Evolutionary conservation across 768 basidiomycete species (phyloP), one percentile per base, ranked within the genome.

Genomic region (Russula earlei): DNA sequence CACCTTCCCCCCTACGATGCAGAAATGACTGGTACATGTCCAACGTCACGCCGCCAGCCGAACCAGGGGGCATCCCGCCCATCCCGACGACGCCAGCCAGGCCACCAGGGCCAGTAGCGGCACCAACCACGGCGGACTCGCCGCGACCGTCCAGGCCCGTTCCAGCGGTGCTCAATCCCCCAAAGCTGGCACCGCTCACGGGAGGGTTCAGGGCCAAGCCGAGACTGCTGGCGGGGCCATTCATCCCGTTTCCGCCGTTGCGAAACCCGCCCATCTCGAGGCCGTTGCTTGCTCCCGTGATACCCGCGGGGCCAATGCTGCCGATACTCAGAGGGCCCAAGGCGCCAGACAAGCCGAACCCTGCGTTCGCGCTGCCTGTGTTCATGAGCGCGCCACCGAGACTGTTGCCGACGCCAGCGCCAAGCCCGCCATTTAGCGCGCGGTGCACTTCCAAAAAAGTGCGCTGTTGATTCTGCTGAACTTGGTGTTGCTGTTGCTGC

Each of bases 21-120:
- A 62, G 22, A n/a, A 56, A 62, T 22, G 59, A 59, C 22, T 61
- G 59, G 5, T 48, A 40, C 61, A 60, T 56, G 19, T 51, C 61
- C 34, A 33, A 9, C 34, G 62, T 53, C 25, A 61, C 54, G 19
- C 22, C 37, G 8, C 49, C 48, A 14, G 54, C 9, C 4, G 49
- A 14, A 6, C 50, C 50, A 12, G 36, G 38, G 8, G 12, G 37
- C 38, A 54, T 22, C n/a, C 54, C 56, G 9, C 36, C 51, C 43
- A 52, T 41, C 27, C 43, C 55, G 5, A 24, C 55, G n/a, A n/a
- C n/a, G n/a, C n/a, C n/a, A n/a, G n/a, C n/a, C n/a, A n/a, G n/a
- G n/a, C n/a, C 50, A 1, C 14, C 33, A 0, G 36, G 15, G 17
- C 29, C 29, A 1, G 29, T 1, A 31, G 7, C 29, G 29, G 22